Conservation (phyloP, 140 eudicot genomes). For the Oenanthe javanica region DNA sequence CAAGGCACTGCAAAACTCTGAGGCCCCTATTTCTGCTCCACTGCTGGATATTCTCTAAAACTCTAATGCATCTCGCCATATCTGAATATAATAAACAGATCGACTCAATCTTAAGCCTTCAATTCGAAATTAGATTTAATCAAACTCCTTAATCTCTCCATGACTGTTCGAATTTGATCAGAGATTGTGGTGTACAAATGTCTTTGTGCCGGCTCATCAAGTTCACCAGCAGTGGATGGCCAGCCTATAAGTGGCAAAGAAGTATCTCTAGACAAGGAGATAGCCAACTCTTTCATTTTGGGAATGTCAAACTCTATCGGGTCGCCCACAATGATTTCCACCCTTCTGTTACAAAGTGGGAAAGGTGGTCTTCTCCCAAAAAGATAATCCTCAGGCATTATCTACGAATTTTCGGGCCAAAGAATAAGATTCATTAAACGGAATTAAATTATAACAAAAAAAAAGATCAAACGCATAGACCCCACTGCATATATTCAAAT, state of each 20-base stretch:
- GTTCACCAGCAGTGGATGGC: conserved; percentile 48
- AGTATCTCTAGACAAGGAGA: conserved; percentile 38
- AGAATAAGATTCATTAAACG: not conserved
- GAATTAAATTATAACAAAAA: no score
- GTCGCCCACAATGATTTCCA: conserved; percentile 62
- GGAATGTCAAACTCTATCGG: conserved; percentile 74
- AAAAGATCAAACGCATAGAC: no score
- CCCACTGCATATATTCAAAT: not conserved
- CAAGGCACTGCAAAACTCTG: not conserved
- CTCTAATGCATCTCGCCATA: not conserved
- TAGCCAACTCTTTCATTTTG: conserved; percentile 54
- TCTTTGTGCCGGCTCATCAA: conserved; percentile 73
- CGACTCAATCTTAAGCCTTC: not conserved
- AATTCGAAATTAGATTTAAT: conserved; percentile 17
- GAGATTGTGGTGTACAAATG: conserved; percentile 59
- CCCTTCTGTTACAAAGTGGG: conserved; percentile 58
- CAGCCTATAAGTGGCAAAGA: conserved; percentile 40
- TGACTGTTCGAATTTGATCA: conserved; percentile 48
- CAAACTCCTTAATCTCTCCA: conserved; percentile 60
- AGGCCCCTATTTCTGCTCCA: not conserved
- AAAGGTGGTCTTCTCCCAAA: conserved; percentile 74
- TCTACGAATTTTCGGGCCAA: conserved; percentile 31
- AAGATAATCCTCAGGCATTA: conserved; percentile 83
- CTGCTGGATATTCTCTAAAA: not conserved
- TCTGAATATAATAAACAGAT: not conserved